Conservation (phyloP, 805 yeast species). For the Kuraishia piskuri region DNA sequence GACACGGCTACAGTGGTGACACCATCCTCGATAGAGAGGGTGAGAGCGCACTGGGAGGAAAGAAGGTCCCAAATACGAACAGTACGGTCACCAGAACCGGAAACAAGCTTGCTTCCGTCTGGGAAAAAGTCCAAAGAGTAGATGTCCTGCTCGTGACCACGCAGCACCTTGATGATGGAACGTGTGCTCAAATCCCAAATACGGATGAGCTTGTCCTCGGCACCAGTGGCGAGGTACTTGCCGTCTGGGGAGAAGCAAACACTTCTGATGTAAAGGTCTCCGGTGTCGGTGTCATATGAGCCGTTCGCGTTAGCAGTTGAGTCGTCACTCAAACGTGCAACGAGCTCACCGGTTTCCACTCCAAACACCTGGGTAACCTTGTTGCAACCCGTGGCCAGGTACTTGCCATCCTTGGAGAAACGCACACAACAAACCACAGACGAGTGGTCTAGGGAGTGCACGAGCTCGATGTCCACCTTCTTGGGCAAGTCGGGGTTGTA, state of each 20-base stretch:
- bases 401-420: constrained; percentile 85
- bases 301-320: constrained; percentile 31
- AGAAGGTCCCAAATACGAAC: constrained; percentile 95
- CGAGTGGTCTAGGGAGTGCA: constrained; percentile 84
- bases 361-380: constrained; percentile 91
- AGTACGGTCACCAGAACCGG: constrained; percentile 95
- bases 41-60: constrained; percentile 80
- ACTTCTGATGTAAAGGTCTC: constrained; percentile 87
- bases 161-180: constrained; percentile 75
- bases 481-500: constrained; percentile 83
- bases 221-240: constrained; percentile 88
- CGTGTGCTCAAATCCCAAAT: constrained; percentile 91
- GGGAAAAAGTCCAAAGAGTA: constrained; percentile 94
- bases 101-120: constrained; percentile 84
- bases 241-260: constrained; percentile 97
- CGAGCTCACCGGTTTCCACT: constrained; percentile 83
- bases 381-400: constrained; percentile 94
- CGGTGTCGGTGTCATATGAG: constrained; percentile 51
- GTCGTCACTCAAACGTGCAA: constrained; percentile 83
- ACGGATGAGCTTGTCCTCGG: constrained; percentile 83
- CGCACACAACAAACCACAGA: constrained; percentile 96
- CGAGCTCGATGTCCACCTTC: constrained; percentile 74
- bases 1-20: constrained; percentile 97
- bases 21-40: constrained; percentile 91
- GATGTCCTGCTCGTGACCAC: constrained; percentile 97